Evolutionary conservation across 352 stramenopile genomes (phyloP).

Genomic region (Pythium chondricola): DNA sequence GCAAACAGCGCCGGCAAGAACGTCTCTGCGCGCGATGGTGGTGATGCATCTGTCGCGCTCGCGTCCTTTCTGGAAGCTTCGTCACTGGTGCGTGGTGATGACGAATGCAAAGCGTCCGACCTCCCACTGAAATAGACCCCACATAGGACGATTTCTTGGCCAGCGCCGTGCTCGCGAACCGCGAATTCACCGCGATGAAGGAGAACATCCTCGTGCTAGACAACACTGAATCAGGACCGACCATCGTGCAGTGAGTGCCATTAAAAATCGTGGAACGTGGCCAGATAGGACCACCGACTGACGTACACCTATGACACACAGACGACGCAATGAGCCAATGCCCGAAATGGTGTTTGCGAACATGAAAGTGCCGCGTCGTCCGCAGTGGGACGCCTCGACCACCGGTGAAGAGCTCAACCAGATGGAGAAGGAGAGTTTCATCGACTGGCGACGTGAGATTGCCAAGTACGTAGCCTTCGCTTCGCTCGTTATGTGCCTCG

Average conservation of each 20-base stretch:
- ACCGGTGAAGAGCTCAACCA: conserved; percentile 94
- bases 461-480: conserved; percentile 54
- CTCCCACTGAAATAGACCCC: no score
- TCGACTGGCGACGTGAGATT: conserved; percentile 96
- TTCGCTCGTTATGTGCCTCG: not conserved
- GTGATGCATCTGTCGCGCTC: conserved; percentile 72
- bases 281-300: no score
- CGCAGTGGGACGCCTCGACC: conserved; percentile 93
- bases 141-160: conserved; percentile 90
- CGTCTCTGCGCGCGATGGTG: conserved; percentile 75
- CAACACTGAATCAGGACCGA: conserved; percentile 39
- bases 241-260: conserved; percentile 54
- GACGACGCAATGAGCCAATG: conserved; percentile 42
- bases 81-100: conserved; percentile 50
- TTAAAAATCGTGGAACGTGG: not conserved
- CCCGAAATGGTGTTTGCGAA: conserved; percentile 91
- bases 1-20: conserved; percentile 62
- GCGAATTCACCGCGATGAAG: conserved; percentile 89
- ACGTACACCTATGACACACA: no score
- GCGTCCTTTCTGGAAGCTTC: conserved; percentile 84
- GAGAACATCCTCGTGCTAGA: conserved; percentile 84
- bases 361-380: conserved; percentile 95
- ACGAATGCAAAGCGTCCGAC: no score
- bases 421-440: conserved; percentile 96
- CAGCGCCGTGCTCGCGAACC: conserved; percentile 87